Conservation (phyloP, 331 rosid genomes). For the Dryas integrifolia region DNA sequence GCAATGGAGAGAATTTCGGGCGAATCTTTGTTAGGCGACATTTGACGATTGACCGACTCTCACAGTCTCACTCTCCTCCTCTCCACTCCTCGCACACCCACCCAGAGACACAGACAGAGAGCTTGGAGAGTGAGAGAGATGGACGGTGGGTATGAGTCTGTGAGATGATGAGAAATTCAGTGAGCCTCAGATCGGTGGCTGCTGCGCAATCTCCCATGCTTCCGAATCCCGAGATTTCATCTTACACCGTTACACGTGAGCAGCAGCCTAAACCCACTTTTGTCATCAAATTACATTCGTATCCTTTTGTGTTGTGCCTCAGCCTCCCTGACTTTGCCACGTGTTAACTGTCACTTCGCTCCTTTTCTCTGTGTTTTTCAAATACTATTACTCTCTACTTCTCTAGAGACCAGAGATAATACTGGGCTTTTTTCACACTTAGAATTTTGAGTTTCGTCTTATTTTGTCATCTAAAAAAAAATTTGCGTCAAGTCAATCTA, state of each 20-base stretch:
- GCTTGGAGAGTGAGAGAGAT: not conserved
- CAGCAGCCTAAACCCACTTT: constrained; percentile 44
- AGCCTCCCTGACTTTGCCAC: constrained; percentile 20
- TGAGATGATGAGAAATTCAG: not conserved
- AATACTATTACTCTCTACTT: too few relatives aligned
- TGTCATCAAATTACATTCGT: too few relatives aligned
- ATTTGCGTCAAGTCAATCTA: too few relatives aligned
- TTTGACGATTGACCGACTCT: constrained; percentile 24
- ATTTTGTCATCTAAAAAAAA: too few relatives aligned
- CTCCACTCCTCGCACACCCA: too few relatives aligned
- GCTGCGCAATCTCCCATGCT: constrained; percentile 28
- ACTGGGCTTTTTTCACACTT: too few relatives aligned
- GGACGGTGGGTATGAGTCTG: constrained; percentile 5
- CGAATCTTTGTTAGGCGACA: constrained; percentile 28
- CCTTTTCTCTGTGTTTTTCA: not conserved
- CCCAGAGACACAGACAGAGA: too few relatives aligned
- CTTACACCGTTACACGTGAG: constrained; percentile 46
- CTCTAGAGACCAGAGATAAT: too few relatives aligned
- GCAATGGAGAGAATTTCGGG: constrained; percentile 9
- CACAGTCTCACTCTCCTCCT: not conserved
- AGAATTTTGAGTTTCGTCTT: too few relatives aligned
- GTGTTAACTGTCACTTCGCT: constrained; percentile 30
- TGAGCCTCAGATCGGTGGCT: not conserved
- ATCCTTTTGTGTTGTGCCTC: not conserved
- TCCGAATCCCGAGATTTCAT: constrained; percentile 46